phyloP scores from a whole-genome alignment of 345 rosid genomes.

The Hibiscus mutabilis region DNA sequence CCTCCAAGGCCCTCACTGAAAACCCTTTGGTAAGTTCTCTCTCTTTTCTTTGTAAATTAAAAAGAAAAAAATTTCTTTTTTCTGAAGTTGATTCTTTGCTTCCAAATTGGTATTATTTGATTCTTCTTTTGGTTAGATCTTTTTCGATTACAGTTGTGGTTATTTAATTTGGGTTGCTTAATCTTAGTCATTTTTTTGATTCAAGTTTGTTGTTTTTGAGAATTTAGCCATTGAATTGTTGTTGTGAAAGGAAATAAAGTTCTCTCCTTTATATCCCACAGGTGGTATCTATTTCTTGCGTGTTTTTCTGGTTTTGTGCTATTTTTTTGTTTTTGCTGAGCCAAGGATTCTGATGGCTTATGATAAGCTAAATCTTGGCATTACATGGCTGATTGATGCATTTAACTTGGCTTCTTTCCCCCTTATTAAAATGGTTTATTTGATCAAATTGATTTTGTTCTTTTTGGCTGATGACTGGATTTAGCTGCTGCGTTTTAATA shows the following conservation, averaged over 20 bases:
- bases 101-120: background rate
- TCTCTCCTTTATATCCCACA: background rate
- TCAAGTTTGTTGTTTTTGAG: background rate
- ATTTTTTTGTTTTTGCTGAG: background rate
- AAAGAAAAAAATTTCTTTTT: background rate
- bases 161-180: background rate
- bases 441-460: background rate
- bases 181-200: background rate
- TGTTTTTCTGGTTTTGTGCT: background rate
- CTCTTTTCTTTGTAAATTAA: background rate
- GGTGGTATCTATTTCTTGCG: background rate
- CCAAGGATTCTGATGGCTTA: background rate
- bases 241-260: background rate
- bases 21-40: background rate
- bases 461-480: background rate
- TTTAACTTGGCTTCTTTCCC: background rate
- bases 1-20: background rate
- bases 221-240: background rate
- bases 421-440: background rate
- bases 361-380: background rate
- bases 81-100: background rate
- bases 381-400: background rate
- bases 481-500: background rate
- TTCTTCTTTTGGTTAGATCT: too few species aligned
- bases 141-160: background rate